phyloP scores from a whole-genome alignment of 257 asterid genomes.

The Solanum piurae region DNA sequence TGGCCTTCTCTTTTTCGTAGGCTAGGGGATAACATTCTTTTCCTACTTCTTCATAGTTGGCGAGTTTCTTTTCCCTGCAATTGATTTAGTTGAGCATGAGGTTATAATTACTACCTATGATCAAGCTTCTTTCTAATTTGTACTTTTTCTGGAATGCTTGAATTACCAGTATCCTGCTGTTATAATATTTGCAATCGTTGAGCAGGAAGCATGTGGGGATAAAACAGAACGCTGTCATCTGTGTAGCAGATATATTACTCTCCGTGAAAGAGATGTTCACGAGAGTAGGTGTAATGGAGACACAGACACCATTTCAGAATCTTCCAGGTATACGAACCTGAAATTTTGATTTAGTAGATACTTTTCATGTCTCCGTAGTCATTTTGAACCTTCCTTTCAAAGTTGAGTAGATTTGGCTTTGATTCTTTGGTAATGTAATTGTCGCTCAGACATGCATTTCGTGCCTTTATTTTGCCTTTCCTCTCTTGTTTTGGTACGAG shows the following conservation, averaged over 20 bases:
- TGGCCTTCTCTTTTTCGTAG: neutral
- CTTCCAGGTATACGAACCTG: constrained; percentile 51
- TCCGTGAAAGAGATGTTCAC: constrained; percentile 63
- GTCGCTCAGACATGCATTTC: neutral
- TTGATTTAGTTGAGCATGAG: constrained; percentile 89
- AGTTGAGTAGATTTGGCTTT: neutral
- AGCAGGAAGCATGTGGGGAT: constrained; percentile 87
- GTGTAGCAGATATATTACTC: constrained; percentile 76
- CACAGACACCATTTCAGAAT: constrained; percentile 47
- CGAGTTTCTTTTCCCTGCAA: constrained; percentile 87
- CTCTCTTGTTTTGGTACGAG: neutral
- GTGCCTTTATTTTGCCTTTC: neutral
- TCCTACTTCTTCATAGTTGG: constrained; percentile 1
- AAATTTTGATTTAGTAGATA: neutral
- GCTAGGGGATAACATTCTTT: neutral
- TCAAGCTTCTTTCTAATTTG: neutral
- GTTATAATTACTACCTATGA: constrained; percentile 18
- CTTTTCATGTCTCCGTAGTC: neutral
- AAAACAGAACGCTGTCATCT: constrained; percentile 65
- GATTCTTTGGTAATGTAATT: neutral
- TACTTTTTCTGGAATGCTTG: neutral
- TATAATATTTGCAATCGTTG: constrained; percentile 1
- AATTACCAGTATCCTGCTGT: neutral
- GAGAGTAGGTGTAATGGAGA: constrained; percentile 52
- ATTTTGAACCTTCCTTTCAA: neutral